Base-by-base conservation (phyloP, 352 stramenopile species). In the Pythium diclinum region DNA sequence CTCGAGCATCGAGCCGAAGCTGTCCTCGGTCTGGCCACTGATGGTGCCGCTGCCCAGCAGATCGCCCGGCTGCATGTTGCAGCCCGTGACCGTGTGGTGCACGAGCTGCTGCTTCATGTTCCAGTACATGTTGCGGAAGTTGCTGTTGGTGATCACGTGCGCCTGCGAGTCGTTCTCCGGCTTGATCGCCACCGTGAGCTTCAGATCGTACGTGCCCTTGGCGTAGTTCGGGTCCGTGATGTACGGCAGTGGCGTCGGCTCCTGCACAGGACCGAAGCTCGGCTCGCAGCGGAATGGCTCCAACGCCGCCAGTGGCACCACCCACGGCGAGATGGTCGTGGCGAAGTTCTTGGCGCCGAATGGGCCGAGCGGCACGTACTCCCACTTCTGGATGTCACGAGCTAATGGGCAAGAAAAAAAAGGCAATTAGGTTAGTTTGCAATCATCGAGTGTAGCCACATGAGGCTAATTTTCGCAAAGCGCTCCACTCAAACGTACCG, bases 261-360 rank as follows among this genome's bases (percentile, higher is more conserved):
- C 68, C 59, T 94, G 88, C 75, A 96, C 79, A 17, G 79, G 78
- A 3, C 81, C 90, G 56, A 96, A 96, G 73, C 89, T 98, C 40
- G 96, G 97, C 51, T 94, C 76, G 51, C 76, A 91, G 56, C 83
- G 78, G 78, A 98, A 98, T n/a, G 93, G 88, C 73, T 98, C 85
- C 14, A 99, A 78, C 16, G 97, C 97, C 44, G 93, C 95, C 13
- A 96, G 78, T 10, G 96, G 95, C 56, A 99, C 93, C 30, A 99
- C 91, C 96, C 96, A 99, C 33, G 96, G 95, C 48, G 87, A 98
- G 68, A 99, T 98, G 5, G 95, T 98, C 6, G 96, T 98, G 3
- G 85, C 92, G 75, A 98, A 98, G 74, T 99, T 99, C 78, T 99
- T 99, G 65, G 92, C 84, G 46, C 89, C 95, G 71, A 99, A 99